Percentiles rank a stretch among this genome's conserved stretches.
phyloP scores from a whole-genome alignment of 1,284 basidiomycete genomes.

The Apiotrichum brassicae region DNA sequence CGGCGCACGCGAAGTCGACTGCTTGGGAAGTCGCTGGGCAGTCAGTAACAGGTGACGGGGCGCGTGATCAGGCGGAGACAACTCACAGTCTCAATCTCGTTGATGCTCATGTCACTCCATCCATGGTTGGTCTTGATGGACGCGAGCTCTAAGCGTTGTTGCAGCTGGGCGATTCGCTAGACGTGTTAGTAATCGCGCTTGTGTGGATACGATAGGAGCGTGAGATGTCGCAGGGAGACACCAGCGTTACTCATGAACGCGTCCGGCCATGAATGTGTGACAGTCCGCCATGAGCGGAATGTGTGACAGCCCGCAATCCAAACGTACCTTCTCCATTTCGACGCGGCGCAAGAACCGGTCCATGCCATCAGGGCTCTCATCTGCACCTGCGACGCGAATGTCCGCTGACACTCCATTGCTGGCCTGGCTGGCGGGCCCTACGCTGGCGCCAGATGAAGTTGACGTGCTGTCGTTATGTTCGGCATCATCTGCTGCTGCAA shows the following conservation, averaged over 20 bases:
- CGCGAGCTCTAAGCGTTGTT: slow-evolving; percentile 43
- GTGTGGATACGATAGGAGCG: too few relatives aligned
- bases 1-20: slow-evolving; percentile 7
- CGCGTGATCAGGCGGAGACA: neutral
- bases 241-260: too few relatives aligned
- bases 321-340: slow-evolving; percentile 44
- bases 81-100: slow-evolving; percentile 39
- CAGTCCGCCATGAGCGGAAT: too few relatives aligned
- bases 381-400: slow-evolving; percentile 8
- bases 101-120: slow-evolving; percentile 41
- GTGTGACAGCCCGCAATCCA: too few relatives aligned
- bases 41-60: neutral
- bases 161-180: slow-evolving; percentile 40
- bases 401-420: slow-evolving; percentile 5
- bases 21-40: slow-evolving; percentile 16
- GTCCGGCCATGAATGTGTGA: too few relatives aligned
- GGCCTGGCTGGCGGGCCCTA: slow-evolving; percentile 1
- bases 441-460: slow-evolving; percentile 4
- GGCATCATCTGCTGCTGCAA: neutral
- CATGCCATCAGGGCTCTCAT: slow-evolving; percentile 26
- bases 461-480: slow-evolving; percentile 8
- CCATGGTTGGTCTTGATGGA: slow-evolving; percentile 42
- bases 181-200: too few relatives aligned
- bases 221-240: too few relatives aligned
- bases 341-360: slow-evolving; percentile 37